Evolutionary conservation across 352 stramenopile genomes (phyloP).

Genomic region (Globisporangium lucens): DNA sequence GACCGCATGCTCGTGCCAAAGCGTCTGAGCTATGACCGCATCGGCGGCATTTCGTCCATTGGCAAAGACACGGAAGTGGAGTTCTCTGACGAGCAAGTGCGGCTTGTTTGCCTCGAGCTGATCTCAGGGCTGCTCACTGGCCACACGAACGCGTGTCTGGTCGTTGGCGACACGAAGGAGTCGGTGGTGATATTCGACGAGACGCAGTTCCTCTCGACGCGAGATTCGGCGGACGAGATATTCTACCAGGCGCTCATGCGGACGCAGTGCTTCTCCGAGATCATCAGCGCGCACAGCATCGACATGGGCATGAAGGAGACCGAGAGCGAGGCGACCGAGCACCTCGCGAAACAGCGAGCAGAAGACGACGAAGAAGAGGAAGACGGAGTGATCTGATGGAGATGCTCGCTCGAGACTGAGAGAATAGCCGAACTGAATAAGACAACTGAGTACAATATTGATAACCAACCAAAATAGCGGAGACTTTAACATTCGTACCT

Average conservation of each 20-base stretch:
- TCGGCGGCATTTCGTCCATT: constrained; percentile 22
- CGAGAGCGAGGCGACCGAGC: constrained; percentile 14
- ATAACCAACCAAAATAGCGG: background rate
- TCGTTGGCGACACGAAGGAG: constrained; percentile 83
- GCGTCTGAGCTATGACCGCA: constrained; percentile 34
- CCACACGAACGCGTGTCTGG: constrained; percentile 72
- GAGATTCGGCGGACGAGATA: constrained; percentile 43
- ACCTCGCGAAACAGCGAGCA: background rate
- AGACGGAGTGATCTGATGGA: constrained; percentile 42
- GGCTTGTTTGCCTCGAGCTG: constrained; percentile 63
- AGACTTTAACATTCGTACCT: background rate
- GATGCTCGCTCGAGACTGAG: background rate
- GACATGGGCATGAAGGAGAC: constrained; percentile 40
- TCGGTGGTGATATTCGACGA: constrained; percentile 88
- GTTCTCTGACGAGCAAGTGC: constrained; percentile 42
- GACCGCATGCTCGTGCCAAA: constrained; percentile 50
- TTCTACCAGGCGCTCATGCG: constrained; percentile 74
- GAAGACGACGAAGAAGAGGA: constrained; percentile 32
- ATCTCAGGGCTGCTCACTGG: constrained; percentile 58
- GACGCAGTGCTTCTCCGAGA: constrained; percentile 83
- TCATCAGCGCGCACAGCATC: constrained; percentile 75
- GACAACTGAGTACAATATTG: constrained; percentile 10
- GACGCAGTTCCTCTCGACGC: constrained; percentile 72
- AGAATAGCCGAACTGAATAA: background rate
- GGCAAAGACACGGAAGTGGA: constrained; percentile 2